phyloP scores from a whole-genome alignment of 208 protist genomes.

The Blastocrithidia nonstop region DNA sequence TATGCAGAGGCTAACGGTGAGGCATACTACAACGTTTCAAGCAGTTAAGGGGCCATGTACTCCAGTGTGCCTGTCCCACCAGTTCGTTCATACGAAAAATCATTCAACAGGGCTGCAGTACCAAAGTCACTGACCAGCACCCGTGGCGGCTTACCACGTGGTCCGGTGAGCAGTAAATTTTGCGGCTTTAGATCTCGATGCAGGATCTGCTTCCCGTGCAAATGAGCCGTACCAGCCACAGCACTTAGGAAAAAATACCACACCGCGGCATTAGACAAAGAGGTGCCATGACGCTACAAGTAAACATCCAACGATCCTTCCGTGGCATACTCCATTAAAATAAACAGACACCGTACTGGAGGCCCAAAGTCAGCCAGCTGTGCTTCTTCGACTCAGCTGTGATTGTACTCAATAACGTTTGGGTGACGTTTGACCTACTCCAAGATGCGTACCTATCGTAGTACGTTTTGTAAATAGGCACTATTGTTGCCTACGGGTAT shows the following conservation, averaged over 20 bases:
- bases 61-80: conserved; percentile 78
- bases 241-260: conserved; percentile 85
- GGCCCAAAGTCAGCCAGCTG: conserved; percentile 79
- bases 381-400: conserved; percentile 79
- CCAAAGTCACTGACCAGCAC: conserved; percentile 83
- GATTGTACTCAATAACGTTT: conserved; percentile 83
- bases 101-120: conserved; percentile 48
- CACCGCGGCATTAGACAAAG: conserved; percentile 63
- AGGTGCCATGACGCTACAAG: conserved; percentile 41
- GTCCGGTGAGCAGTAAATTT: conserved; percentile 61
- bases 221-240: conserved; percentile 51
- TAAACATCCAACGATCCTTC: conserved; percentile 73
- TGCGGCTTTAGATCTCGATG: conserved; percentile 85
- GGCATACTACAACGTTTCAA: conserved; percentile 22
- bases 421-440: conserved; percentile 72
- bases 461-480: conserved; percentile 60
- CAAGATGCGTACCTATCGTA: conserved; percentile 73
- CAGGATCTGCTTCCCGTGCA: conserved; percentile 73
- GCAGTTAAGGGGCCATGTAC: conserved; percentile 84
- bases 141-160: conserved; percentile 28
- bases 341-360: conserved; percentile 77
- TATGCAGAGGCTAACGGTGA: background rate
- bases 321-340: conserved; percentile 84
- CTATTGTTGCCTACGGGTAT: conserved; percentile 75
- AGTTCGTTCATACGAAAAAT: conserved; percentile 42